Conservation (phyloP, 176 grass and related monocot species). For the Juncus effusus region DNA sequence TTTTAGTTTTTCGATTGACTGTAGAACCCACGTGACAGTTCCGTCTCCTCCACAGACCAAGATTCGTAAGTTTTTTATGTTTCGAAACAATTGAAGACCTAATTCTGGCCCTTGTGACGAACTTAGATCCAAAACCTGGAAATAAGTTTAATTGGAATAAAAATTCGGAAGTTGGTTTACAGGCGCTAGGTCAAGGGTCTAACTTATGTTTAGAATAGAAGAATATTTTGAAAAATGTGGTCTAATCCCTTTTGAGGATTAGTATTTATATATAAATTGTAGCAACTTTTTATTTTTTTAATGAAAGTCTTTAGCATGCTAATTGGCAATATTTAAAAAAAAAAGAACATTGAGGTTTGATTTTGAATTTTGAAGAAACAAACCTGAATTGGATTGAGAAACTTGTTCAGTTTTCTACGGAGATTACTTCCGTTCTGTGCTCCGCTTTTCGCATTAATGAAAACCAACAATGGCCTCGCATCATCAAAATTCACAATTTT, state of each 20-base stretch:
- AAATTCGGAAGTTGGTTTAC: neutral
- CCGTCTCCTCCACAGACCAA: slow-evolving; percentile 97
- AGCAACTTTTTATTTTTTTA: neutral
- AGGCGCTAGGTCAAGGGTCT: no score
- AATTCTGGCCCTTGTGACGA: slow-evolving; percentile 74
- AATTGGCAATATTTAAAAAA: neutral
- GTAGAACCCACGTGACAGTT: slow-evolving; percentile 82
- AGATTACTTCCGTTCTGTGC: slow-evolving; percentile 64
- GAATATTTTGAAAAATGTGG: no score
- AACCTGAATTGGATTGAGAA: slow-evolving; percentile 93
- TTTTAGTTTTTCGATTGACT: slow-evolving; percentile 63
- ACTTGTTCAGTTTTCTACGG: slow-evolving; percentile 76
- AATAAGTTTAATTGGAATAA: slow-evolving; percentile 15
- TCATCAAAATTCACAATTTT: slow-evolving; percentile 62
- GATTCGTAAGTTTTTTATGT: slow-evolving; percentile 75
- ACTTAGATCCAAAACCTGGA: slow-evolving; percentile 87
- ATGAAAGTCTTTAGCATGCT: neutral
- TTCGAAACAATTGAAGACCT: slow-evolving; percentile 58
- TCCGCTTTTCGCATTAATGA: slow-evolving; percentile 94
- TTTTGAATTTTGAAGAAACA: neutral
- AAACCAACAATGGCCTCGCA: slow-evolving; percentile 81
- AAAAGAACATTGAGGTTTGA: neutral
- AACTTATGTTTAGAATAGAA: no score
- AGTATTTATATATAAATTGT: slow-evolving; percentile 1
- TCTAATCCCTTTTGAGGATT: slow-evolving; percentile 24